A percentile compares a stretch with the other conserved stretches of the same genome.
Conservation (phyloP, 176 grass and related monocot species). For the Phyllostachys edulis region DNA sequence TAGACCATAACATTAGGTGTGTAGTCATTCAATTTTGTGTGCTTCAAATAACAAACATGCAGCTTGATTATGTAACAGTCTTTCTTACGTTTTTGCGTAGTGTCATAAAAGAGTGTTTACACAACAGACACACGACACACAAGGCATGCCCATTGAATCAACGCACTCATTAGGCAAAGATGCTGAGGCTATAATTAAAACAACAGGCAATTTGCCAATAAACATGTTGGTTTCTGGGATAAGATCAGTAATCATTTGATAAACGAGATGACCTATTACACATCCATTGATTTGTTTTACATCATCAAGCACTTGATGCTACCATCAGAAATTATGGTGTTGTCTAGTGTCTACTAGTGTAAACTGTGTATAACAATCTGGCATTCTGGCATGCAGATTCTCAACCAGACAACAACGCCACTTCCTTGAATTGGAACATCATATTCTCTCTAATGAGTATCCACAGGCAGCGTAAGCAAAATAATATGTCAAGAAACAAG, state of each 20-base stretch:
- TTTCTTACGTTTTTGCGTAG: background rate
- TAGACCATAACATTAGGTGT: background rate
- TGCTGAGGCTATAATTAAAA: background rate
- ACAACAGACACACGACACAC: background rate
- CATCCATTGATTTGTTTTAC: background rate
- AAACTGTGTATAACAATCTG: background rate
- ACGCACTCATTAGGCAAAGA: background rate
- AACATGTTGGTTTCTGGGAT: background rate
- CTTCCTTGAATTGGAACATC: background rate
- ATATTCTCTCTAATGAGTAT: background rate
- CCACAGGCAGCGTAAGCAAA: background rate
- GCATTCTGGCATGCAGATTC: background rate
- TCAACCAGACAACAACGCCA: background rate
- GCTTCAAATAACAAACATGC: background rate
- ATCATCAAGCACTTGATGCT: background rate
- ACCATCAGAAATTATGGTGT: background rate
- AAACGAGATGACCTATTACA: background rate
- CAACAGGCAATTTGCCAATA: background rate
- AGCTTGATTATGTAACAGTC: background rate
- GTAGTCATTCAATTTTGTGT: background rate
- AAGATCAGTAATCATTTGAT: background rate
- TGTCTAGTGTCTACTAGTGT: background rate
- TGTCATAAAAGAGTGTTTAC: background rate
- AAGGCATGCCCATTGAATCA: background rate
- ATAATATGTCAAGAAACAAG: constrained; percentile 5